Percentiles rank a stretch among this genome's conserved stretches.
Evolutionary conservation across 2,329 filamentous ascomycete species (phyloP).

Genomic region (Aspergillus pseudoviridinutans): DNA sequence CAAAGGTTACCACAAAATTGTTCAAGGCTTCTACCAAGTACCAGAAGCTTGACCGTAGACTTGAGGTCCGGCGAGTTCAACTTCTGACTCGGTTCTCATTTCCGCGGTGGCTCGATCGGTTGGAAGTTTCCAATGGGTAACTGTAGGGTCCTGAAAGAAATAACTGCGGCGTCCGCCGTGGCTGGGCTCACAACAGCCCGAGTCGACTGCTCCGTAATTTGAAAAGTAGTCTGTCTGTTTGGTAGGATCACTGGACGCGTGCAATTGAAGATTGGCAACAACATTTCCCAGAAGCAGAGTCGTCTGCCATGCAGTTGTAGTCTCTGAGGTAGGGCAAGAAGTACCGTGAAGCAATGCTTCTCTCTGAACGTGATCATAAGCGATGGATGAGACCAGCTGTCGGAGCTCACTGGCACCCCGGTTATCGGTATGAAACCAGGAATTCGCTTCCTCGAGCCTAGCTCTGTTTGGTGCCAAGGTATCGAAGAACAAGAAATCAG

Average conservation of each 20-base stretch:
- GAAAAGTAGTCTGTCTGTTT: constrained; percentile 14
- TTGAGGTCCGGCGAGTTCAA: not conserved
- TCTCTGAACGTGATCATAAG: constrained; percentile 11
- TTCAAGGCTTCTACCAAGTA: not conserved
- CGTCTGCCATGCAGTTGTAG: constrained; percentile 9
- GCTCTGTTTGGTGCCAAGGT: not conserved
- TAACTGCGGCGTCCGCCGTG: constrained; percentile 18
- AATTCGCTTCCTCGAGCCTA: constrained; percentile 14
- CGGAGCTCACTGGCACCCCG: constrained; percentile 15
- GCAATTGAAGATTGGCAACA: constrained; percentile 19
- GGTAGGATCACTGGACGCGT: constrained; percentile 7
- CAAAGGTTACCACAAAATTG: not conserved
- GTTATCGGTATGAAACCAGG: constrained; percentile 22
- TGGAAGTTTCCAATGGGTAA: constrained; percentile 6
- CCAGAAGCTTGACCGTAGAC: not conserved
- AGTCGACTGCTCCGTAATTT: constrained; percentile 10
- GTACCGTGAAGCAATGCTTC: constrained; percentile 3
- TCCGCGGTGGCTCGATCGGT: not conserved
- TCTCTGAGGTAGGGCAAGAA: constrained; percentile 2
- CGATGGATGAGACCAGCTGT: constrained; percentile 15
- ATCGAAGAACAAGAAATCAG: not conserved
- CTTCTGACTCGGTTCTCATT: not conserved
- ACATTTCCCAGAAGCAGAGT: constrained; percentile 19
- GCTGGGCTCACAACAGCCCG: constrained; percentile 12
- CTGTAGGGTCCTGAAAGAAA: constrained; percentile 17